phyloP scores from a whole-genome alignment of 148 eudicot species.

The Heliosperma pusillum region DNA sequence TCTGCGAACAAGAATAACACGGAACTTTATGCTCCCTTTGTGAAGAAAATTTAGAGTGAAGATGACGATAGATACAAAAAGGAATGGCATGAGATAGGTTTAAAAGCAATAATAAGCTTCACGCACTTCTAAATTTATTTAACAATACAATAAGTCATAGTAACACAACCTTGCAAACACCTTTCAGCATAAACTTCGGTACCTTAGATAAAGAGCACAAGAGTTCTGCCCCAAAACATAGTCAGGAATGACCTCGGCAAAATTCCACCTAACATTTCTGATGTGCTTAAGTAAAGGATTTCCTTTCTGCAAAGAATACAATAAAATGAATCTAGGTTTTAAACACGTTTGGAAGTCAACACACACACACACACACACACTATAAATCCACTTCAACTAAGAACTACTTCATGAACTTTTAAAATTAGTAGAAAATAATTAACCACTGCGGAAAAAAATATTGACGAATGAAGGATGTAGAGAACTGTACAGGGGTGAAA shows the following conservation, averaged over 20 bases:
- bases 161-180: background rate
- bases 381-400: background rate
- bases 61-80: background rate
- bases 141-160: background rate
- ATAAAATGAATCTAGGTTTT: conserved; percentile 6
- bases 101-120: background rate
- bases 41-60: background rate
- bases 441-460: too few species aligned
- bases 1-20: background rate
- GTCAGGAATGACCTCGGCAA: conserved; percentile 76
- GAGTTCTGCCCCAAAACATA: conserved; percentile 71
- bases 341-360: background rate
- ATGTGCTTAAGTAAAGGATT: conserved; percentile 90
- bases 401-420: background rate
- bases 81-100: background rate
- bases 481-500: background rate
- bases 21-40: background rate
- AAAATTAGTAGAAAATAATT: background rate
- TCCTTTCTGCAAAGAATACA: conserved; percentile 67
- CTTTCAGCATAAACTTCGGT: background rate
- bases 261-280: conserved; percentile 89
- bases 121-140: background rate
- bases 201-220: conserved; percentile 92
- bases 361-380: background rate
- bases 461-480: background rate